A percentile compares a stretch with the other conserved stretches of the same genome.
Conservation (phyloP, 23 red algal genomes). For the Gracilariopsis chorda region DNA sequence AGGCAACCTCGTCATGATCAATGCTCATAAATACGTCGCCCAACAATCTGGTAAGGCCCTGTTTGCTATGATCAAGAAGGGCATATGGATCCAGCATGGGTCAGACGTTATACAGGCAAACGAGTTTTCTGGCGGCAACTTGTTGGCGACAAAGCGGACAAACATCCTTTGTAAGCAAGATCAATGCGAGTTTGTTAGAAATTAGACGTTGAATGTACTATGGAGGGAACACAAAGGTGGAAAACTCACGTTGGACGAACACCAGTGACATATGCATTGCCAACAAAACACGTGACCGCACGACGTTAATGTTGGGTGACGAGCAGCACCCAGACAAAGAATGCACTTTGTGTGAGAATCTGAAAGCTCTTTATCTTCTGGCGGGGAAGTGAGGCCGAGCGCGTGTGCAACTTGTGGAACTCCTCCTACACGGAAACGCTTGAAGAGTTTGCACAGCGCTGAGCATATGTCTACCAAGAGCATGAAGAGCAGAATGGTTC, state of each 20-base stretch:
- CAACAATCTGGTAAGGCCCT: too few species aligned
- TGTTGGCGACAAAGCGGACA: slow-evolving; percentile 46
- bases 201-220: neutral
- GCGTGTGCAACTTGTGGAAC: neutral
- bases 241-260: slow-evolving; percentile 38
- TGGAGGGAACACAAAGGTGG: neutral
- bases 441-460: neutral
- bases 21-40: too few species aligned
- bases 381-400: too few species aligned
- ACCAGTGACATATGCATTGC: slow-evolving; percentile 51
- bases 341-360: neutral
- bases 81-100: too few species aligned
- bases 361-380: neutral
- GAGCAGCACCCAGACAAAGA: slow-evolving; percentile 27
- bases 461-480: neutral
- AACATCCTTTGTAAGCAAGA: slow-evolving; percentile 14
- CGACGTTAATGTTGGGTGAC: neutral
- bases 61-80: too few species aligned
- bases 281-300: slow-evolving; percentile 72
- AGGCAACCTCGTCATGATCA: too few species aligned
- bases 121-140: slow-evolving; percentile 29
- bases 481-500: neutral
- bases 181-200: neutral
- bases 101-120: slow-evolving; percentile 45
- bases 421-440: neutral